Percentiles rank a stretch among this genome's conserved stretches.
Conservation (phyloP, 495 filamentous ascomycete species). For the Aspergillus panamensis region DNA sequence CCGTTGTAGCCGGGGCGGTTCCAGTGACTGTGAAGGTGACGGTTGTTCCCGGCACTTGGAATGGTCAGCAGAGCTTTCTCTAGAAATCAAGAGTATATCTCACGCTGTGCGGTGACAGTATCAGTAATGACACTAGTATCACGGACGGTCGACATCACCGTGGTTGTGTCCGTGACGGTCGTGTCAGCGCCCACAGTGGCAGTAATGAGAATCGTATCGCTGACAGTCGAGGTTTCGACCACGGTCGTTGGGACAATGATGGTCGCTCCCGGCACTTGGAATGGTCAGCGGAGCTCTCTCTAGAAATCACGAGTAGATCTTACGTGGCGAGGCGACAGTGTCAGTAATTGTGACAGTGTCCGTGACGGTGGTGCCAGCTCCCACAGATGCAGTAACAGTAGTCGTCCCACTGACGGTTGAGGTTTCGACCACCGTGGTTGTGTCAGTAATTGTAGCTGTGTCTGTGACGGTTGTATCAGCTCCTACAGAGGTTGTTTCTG, state of each 20-base stretch:
- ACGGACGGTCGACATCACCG: background rate
- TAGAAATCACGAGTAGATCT: background rate
- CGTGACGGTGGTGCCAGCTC: background rate
- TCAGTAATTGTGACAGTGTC: background rate
- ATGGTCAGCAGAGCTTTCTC: too few relatives aligned
- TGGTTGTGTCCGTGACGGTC: background rate
- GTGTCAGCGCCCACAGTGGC: too few relatives aligned
- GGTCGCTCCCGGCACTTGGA: background rate
- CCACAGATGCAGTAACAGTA: too few relatives aligned
- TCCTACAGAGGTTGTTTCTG: too few relatives aligned
- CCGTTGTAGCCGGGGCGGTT: background rate
- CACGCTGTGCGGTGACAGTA: background rate
- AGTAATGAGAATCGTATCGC: too few relatives aligned
- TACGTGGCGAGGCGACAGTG: background rate
- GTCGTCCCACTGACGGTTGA: too few relatives aligned
- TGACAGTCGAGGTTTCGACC: too few relatives aligned
- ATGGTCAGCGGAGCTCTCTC: background rate
- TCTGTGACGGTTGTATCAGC: too few relatives aligned
- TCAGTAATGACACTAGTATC: background rate
- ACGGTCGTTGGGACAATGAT: too few relatives aligned
- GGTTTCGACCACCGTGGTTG: too few relatives aligned
- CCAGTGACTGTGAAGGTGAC: constrained; percentile 1
- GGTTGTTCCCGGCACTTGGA: background rate
- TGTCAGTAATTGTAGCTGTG: too few relatives aligned
- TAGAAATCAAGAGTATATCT: background rate